Base-by-base conservation (phyloP, 2,329 filamentous ascomycete genomes). In the Blastomyces gilchristii region DNA sequence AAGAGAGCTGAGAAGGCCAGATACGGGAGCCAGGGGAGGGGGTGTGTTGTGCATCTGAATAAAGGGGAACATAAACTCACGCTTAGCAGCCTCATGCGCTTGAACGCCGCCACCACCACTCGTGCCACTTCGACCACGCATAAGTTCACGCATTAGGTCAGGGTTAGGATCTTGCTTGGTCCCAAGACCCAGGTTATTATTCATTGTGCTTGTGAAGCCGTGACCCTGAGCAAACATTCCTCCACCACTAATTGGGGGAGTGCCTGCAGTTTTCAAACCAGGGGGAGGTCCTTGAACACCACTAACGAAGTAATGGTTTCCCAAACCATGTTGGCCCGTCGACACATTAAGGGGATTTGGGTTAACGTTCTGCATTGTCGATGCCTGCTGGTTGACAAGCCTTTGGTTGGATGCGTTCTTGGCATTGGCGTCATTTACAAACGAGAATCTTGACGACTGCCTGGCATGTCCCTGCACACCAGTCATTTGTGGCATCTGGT, bases 51-150 rank as follows among this genome's bases (percentile, higher is more conserved):
- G 90, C 82, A 92, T 89, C 77, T 89, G 90, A 80, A 92, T 90
- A 81, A 88, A 90, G 87, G 91, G 90, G 86, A 92, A 89, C 83
- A 91, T 88, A 83, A 89, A 96, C 91, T 96, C 91, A 96, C 91
- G 91, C 91, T 96, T 96, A 86, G 87, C 87, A 78, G 87, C 84
- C 80, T 96, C 91, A 79, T 89, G 87, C 76, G 83, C 82, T 78
- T 91, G 88, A 76, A 82, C 84, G 75, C 83, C 85, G 75, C 83
- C 85, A 71, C 83, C 82, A 74, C 77, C 75, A 69, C 75, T 79
- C 64, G 77, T 75, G 67, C 80, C 76, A 72, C 83, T 83, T 72
- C 85, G 85, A 73, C 85, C 84, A 72, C 91, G 86, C 73, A 95
- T 83, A 72, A 96, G 81, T 74, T 90, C 89, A 75, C 91, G 89